phyloP scores from a whole-genome alignment of 345 rosid genomes.

The Sapria himalayana region DNA sequence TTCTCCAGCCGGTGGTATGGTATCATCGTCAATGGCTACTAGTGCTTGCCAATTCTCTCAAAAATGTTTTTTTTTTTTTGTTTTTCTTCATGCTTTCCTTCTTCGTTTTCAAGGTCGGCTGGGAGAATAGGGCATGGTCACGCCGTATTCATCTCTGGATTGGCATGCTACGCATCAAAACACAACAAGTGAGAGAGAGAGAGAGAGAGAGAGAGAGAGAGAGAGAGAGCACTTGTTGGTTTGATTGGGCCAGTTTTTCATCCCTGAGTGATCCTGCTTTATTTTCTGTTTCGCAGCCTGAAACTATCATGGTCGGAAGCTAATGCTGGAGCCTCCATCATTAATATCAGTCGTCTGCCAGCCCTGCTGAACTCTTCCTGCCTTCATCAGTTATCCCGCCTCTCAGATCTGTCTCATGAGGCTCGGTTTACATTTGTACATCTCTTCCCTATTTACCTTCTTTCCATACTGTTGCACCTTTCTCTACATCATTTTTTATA shows the following conservation, averaged over 20 bases:
- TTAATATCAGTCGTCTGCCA: constrained; percentile 68
- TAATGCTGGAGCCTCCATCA: constrained; percentile 31
- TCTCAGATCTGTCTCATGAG: constrained; percentile 29
- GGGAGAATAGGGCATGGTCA: constrained; percentile 71
- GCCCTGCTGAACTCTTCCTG: constrained; percentile 74
- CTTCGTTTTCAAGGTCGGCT: constrained; percentile 42
- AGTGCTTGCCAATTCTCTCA: too few species aligned
- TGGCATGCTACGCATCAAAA: constrained; percentile 45
- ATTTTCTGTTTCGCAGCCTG: constrained; percentile 31
- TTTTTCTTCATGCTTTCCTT: too few species aligned
- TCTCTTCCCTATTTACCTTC: constrained; percentile 4
- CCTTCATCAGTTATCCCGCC: constrained; percentile 35
- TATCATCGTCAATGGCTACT: too few species aligned
- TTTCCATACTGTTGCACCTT: too few species aligned
- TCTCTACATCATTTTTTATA: too few species aligned
- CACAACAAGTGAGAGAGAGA: constrained; percentile 33
- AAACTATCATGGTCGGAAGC: constrained; percentile 54
- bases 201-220: too few species aligned
- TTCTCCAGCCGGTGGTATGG: constrained; percentile 50
- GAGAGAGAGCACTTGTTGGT: too few species aligned
- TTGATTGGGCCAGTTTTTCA: too few species aligned
- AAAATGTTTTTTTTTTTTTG: too few species aligned
- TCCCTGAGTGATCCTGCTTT: too few species aligned
- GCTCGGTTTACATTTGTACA: constrained; percentile 28
- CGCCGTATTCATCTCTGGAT: constrained; percentile 44